These are phyloP conservation scores for Nyssa sinensis DNA, from an alignment of 148 eudicot species.

Conservation along the genomic window DNA sequence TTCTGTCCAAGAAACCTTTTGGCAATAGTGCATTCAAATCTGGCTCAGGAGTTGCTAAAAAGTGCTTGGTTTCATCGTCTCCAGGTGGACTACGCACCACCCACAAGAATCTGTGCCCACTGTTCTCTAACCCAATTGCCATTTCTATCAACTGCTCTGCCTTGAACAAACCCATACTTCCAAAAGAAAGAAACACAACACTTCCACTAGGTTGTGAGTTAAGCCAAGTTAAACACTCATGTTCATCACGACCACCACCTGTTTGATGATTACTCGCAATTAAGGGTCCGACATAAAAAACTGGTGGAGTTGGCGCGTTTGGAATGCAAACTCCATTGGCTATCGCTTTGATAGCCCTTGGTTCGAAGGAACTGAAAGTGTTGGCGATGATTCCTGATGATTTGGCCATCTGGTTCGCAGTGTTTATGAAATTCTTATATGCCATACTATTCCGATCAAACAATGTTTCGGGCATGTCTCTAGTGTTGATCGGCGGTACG, in stretches of 20 bases:
- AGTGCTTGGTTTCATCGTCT: not conserved
- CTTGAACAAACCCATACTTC: not conserved
- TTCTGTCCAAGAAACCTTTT: not conserved
- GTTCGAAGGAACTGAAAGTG: not conserved
- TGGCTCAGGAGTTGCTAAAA: not conserved
- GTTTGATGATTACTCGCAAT: not conserved
- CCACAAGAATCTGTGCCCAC: slow-evolving; percentile 15
- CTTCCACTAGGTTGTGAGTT: slow-evolving; percentile 15
- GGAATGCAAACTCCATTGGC: slow-evolving; percentile 1
- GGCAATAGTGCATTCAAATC: slow-evolving; percentile 7
- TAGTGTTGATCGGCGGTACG: not conserved
- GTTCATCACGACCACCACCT: not conserved
- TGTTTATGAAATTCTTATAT: not conserved
- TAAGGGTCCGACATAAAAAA: slow-evolving; percentile 10
- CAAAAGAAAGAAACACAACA: slow-evolving; percentile 19
- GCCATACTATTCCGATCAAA: not conserved
- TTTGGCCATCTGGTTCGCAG: not conserved
- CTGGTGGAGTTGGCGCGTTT: slow-evolving; percentile 6
- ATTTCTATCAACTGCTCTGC: slow-evolving; percentile 10
- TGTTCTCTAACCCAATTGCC: slow-evolving; percentile 4
- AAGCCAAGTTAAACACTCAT: slow-evolving; percentile 16
- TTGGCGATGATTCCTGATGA: not conserved
- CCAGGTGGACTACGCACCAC: not conserved
- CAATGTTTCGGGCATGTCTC: not conserved
- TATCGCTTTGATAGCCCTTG: slow-evolving; percentile 6